A percentile compares a stretch with the other conserved stretches of the same genome.
phyloP scores from a whole-genome alignment of 208 protist species.

The Plasmodiophora brassicae region DNA sequence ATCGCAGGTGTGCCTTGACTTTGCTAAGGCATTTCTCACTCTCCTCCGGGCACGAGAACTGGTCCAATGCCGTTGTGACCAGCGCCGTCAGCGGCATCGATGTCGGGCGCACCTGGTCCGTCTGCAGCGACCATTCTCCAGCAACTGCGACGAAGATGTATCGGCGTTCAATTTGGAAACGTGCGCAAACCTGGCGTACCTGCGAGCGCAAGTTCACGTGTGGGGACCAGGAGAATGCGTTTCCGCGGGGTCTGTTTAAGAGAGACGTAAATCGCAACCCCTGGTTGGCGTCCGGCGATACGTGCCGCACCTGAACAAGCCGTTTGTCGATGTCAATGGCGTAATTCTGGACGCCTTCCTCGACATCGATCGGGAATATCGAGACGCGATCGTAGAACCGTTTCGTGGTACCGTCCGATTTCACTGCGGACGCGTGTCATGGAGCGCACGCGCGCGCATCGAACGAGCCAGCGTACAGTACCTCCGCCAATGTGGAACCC shows the following conservation, averaged over 20 bases:
- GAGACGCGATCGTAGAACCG: not conserved
- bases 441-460: too few species aligned
- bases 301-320: not conserved
- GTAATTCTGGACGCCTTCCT: not conserved
- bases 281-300: too few species aligned
- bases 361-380: not conserved
- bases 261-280: too few species aligned
- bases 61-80: not conserved
- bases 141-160: not conserved
- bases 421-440: too few species aligned
- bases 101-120: not conserved
- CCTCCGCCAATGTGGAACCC: too few species aligned
- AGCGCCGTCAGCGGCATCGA: constrained; percentile 9
- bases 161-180: not conserved
- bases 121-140: constrained; percentile 25
- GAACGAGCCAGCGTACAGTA: too few species aligned
- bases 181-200: not conserved
- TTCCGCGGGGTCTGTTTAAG: not conserved
- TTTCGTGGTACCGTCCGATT: not conserved
- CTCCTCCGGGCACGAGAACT: not conserved
- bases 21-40: not conserved
- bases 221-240: not conserved
- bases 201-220: not conserved
- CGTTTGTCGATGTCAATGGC: constrained; percentile 16
- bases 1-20: not conserved